phyloP scores from a whole-genome alignment of 352 stramenopile genomes.

The Globisporangium recalcitrans region DNA sequence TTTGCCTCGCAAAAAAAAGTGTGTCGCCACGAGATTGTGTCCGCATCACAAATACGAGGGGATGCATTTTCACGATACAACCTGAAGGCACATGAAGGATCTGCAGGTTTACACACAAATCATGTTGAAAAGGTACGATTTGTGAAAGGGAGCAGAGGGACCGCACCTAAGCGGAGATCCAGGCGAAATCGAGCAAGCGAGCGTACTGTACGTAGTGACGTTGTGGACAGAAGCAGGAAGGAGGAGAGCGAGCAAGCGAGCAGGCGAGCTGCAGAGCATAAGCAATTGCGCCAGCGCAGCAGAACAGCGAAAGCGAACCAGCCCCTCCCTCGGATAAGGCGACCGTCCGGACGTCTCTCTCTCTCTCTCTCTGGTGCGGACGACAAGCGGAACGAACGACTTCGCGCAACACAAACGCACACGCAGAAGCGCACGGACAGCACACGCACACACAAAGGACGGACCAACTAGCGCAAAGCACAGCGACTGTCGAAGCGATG shows the following conservation, averaged over 20 bases:
- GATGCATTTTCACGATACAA: too few relatives aligned
- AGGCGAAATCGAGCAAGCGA: conserved; percentile 11
- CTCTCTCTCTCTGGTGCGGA: neutral
- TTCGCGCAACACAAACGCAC: neutral
- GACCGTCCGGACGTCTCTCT: neutral
- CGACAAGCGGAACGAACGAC: neutral
- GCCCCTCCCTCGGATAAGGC: neutral
- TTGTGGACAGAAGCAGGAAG: conserved; percentile 9
- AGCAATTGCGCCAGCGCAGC: neutral
- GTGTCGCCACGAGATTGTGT: neutral
- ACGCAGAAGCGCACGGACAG: neutral
- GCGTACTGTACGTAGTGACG: conserved; percentile 7
- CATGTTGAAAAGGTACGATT: neutral
- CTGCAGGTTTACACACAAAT: too few relatives aligned
- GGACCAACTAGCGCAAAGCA: neutral
- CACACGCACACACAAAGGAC: neutral
- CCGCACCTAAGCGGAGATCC: neutral
- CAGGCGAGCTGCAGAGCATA: neutral
- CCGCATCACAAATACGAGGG: neutral
- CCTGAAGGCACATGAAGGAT: too few relatives aligned
- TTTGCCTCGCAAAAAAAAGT: conserved; percentile 8
- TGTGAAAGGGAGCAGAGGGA: neutral
- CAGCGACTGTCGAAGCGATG: neutral
- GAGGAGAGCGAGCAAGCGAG: neutral
- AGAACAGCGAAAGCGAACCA: neutral